Conservation (phyloP, 139 green algal species). For the Chlorella sorokiniana region DNA sequence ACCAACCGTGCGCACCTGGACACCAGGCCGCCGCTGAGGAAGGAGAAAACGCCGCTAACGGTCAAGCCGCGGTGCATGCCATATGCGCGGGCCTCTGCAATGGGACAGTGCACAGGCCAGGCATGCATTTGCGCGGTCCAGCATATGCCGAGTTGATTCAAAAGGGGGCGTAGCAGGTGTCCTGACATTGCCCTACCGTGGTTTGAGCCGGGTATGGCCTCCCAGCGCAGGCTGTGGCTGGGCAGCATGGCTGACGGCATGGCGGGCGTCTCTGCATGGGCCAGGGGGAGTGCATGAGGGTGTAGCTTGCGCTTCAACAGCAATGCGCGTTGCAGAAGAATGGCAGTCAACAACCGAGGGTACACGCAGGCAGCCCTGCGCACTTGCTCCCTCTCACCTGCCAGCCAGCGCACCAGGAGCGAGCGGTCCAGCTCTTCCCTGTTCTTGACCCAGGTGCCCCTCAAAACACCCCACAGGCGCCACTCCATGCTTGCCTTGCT, state of each 20-base stretch:
- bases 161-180: not conserved
- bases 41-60: not conserved
- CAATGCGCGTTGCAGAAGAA: not conserved
- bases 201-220: not conserved
- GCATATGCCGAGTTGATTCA: not conserved
- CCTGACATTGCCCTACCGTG: not conserved
- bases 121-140: too few relatives aligned
- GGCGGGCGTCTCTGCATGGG: not conserved
- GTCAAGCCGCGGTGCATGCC: not conserved
- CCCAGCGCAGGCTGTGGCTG: not conserved
- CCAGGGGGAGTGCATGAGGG: not conserved
- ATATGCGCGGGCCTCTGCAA: not conserved
- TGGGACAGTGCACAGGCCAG: not conserved
- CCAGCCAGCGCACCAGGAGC: slow-evolving; percentile 5
- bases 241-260: slow-evolving; percentile 3
- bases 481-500: not conserved
- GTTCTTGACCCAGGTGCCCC: not conserved
- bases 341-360: not conserved
- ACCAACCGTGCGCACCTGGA: not conserved
- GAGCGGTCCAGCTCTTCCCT: not conserved
- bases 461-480: slow-evolving; percentile 2
- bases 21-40: not conserved
- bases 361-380: not conserved
- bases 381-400: not conserved
- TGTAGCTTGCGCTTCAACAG: not conserved